Evolutionary conservation across 768 basidiomycete genomes (phyloP), one percentile per base, ranked within the genome.

Genomic region (Hericium rajendrae): DNA sequence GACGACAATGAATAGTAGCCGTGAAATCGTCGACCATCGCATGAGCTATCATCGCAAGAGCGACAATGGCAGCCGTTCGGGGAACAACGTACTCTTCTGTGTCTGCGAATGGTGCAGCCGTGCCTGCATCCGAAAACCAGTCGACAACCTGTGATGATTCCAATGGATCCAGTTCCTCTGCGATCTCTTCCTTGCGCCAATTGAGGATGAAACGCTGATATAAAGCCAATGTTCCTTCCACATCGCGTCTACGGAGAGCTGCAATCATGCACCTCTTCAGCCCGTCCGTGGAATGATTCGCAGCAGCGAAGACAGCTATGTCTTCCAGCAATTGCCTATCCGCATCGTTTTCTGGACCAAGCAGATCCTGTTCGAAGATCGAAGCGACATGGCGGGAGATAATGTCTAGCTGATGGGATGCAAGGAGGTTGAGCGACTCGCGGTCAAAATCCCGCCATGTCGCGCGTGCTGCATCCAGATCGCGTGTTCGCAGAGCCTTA

Each of bases 1-100:
- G 60, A 57, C 71, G 81, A 4, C 67, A 65, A 46, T 69, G 68
- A 50, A 88, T 64, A 2, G 86, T 85, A 37, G 68, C 74, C n/a
- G 70, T 63, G 61, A 90, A 88, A n/a, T 76, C 73, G 63, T 80
- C 71, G 32, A 73, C 69, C 66, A 82, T 76, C 4, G 84, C 83
- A 66, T 82, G 71, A 15, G 89, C 89, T 20, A 80, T 72, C n/a
- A 81, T 70, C 6, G 74, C 82, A 11, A 75, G 74, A 37, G 85
- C 72, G 24, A 86, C 69, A 37, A 84, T 59, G 12, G 22, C 40
- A 5, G 41, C 41, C 2, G 18, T 22, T 46, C 54, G 15, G 18
- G 41, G 54, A 18, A 18, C 11, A 3, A 26, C 24, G 39, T 26
- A 12, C 54, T 24, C 43, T 40, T 38, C 52, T 28, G 50, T n/a